A percentile compares a stretch with the other conserved stretches of the same genome.
phyloP scores from a whole-genome alignment of 306 rosid species.

The Prunus campanulata region DNA sequence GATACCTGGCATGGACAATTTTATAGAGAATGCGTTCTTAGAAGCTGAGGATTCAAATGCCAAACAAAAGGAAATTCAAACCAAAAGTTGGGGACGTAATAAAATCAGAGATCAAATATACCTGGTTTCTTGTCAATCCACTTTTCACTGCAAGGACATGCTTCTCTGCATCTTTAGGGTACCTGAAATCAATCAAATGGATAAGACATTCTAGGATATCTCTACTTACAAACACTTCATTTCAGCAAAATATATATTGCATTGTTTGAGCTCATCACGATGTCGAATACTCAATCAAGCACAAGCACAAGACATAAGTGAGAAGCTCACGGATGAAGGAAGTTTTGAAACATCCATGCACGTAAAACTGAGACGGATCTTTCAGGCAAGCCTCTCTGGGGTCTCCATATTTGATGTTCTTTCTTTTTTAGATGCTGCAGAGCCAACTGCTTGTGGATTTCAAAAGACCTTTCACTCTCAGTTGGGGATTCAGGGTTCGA shows the following conservation, averaged over 20 bases:
- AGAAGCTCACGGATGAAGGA: conserved; percentile 88
- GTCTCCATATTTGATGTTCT: conserved; percentile 84
- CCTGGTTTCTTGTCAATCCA: conserved; percentile 94
- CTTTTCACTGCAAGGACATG: conserved; percentile 88
- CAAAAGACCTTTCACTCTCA: conserved; percentile 57
- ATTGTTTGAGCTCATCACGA: background rate
- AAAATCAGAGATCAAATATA: conserved; percentile 24
- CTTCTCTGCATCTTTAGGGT: conserved; percentile 97
- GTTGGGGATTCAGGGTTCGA: conserved; percentile 32
- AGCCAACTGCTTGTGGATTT: conserved; percentile 78
- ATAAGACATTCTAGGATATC: background rate
- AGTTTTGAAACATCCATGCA: conserved; percentile 95
- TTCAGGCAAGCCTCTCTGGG: conserved; percentile 96
- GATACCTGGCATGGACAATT: conserved; percentile 54
- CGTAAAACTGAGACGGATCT: conserved; percentile 86
- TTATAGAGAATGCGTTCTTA: background rate
- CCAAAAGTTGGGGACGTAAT: background rate
- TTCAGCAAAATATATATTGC: background rate
- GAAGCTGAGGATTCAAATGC: background rate
- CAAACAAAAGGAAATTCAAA: background rate
- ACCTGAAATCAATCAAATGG: conserved; percentile 52
- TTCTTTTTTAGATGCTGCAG: conserved; percentile 78
- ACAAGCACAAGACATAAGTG: background rate
- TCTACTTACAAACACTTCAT: background rate
- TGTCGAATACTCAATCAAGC: background rate